Base-by-base conservation (phyloP, 257 asterid species). In the Thymus quinquecostatus region DNA sequence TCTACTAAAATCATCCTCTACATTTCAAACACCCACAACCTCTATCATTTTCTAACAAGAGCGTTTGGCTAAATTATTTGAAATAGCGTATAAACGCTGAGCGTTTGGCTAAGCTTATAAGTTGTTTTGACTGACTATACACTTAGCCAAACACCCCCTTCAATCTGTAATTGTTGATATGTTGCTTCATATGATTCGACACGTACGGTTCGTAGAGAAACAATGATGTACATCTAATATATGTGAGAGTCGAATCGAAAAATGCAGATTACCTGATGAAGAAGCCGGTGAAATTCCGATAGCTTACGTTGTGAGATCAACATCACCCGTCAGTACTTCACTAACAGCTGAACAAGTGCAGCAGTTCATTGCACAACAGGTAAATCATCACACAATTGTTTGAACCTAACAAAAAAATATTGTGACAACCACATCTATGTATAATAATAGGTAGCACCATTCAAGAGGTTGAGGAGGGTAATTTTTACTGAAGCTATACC, bases 231-330 rank as follows among this genome's bases (percentile, higher is more conserved):
- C 21, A 21, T 21, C 21, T 21, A 21, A 21, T 10, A 21, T 21
- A 2, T 36, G 40, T 1, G 40, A 36, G 3, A 36, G 5, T 36
- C 5, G 40, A 36, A 36, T 2, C 40, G 1, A 27, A 29, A 55
- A 27, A 14, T 36, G 40, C 57, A 91, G 97, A 48, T 80, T 78
- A 54, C 84, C 88, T 21, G 94, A 91, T 68, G 89, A 75, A 27
- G 92, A 81, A 77, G 94, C 92, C 56, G 96, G 96, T 30, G 96
- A 91, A 79, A 86, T 91, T 63, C 94, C 97, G 8, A 12, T 82
- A 64, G 94, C 89, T 1, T 91, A 72, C 75, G 87, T 91, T 36
- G 94, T 91, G 13, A 87, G 85, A 65, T 79, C 89, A 44, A 78
- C 75, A 21, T 21, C 21, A 21, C 21, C 21, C 21, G 21, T 21